Conservation (phyloP, 2,329 filamentous ascomycete genomes). For the Sporothrix schenckii region DNA sequence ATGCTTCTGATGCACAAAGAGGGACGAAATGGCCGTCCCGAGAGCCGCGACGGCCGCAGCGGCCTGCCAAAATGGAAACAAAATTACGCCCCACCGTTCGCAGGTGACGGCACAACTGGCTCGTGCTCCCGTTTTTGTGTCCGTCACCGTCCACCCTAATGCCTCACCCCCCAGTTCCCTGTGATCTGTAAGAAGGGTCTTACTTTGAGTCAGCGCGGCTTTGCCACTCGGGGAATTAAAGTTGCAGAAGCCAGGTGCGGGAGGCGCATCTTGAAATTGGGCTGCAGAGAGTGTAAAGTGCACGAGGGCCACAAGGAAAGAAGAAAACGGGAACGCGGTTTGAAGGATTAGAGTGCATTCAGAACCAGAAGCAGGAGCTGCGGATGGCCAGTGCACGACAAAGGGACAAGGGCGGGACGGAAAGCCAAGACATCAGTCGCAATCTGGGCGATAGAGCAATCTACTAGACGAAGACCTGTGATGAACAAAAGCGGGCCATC, state of each 20-base stretch:
- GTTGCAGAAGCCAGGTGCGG: constrained; percentile 16
- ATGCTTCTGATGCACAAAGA: background rate
- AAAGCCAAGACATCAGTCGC: constrained; percentile 13
- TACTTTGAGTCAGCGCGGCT: constrained; percentile 21
- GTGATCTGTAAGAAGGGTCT: constrained; percentile 26
- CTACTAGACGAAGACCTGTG: constrained; percentile 15
- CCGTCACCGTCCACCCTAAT: no score
- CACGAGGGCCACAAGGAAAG: background rate
- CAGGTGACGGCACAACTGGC: background rate
- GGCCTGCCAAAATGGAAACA: background rate
- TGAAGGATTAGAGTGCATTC: background rate
- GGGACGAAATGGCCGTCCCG: background rate
- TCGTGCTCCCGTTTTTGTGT: background rate
- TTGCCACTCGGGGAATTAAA: background rate
- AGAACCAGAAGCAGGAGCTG: background rate
- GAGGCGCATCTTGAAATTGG: background rate
- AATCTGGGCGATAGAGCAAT: constrained; percentile 13
- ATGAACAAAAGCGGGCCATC: constrained; percentile 22
- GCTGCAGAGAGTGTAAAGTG: background rate
- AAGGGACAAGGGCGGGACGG: background rate
- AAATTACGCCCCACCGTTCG: constrained; percentile 13
- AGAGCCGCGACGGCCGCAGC: constrained; percentile 10
- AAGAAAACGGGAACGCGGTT: constrained; percentile 7
- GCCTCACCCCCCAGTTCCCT: background rate
- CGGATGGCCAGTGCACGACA: background rate